phyloP scores from a whole-genome alignment of 495 filamentous ascomycete species.

The Massariosphaeria phaeospora region DNA sequence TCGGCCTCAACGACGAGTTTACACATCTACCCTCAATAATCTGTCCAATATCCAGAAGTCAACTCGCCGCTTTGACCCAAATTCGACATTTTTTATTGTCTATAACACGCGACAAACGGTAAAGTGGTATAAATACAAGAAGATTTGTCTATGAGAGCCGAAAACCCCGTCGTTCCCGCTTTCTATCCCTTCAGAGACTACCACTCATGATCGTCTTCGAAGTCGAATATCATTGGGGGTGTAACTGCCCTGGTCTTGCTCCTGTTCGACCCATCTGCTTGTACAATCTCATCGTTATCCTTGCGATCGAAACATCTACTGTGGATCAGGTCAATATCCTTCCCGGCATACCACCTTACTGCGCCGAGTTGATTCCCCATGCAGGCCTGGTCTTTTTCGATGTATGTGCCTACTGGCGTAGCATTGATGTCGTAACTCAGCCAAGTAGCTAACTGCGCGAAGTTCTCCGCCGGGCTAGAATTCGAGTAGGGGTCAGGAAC shows the following conservation, averaged over 20 bases:
- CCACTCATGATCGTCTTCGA: neutral
- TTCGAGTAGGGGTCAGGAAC: conserved; percentile 8
- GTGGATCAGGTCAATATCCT: neutral
- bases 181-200: too few relatives aligned
- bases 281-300: neutral
- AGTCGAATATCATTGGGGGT: neutral
- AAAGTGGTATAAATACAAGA: too few relatives aligned
- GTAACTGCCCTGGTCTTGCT: neutral
- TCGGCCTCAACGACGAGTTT: too few relatives aligned
- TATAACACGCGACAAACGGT: too few relatives aligned
- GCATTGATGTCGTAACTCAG: conserved; percentile 1
- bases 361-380: neutral
- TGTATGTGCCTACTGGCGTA: neutral
- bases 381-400: neutral
- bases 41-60: too few relatives aligned
- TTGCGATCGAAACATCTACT: neutral
- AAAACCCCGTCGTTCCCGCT: too few relatives aligned
- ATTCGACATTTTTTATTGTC: too few relatives aligned
- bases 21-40: too few relatives aligned
- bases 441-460: conserved; percentile 5
- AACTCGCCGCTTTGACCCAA: too few relatives aligned
- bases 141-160: too few relatives aligned
- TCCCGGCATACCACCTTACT: neutral
- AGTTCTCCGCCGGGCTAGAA: conserved; percentile 2
- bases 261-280: neutral